Base-by-base conservation (phyloP, 2,329 filamentous ascomycete genomes). In the Fusarium armeniacum region DNA sequence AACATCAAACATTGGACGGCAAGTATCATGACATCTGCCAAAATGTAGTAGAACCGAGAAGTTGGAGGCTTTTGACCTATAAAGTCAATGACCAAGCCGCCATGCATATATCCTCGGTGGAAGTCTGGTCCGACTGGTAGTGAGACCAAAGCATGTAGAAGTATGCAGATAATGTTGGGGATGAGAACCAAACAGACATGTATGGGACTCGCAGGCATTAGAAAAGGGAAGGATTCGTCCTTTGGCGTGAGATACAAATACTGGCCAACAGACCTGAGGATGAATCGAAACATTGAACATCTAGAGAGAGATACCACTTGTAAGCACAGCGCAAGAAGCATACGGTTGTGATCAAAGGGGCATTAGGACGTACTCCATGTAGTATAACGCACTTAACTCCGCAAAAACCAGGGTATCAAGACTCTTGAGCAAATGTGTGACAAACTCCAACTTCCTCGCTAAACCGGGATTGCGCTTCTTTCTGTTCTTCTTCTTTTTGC, bases 21-120 rank as follows among this genome's bases (percentile, higher is more conserved):
- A 40, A 91, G 73, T 10, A 91, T 82, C 32, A 87, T 72, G 9
- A 86, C 26, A 75, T 92, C 90, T 44, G 88, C 77, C 3, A 86
- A 72, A 7, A 91, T 68, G 46, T 90, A 83, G 52, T 85, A 83
- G 18, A 87, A 72, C 67, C 83, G 84, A 26, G 87, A 89, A 3
- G 84, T 83, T 3, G 89, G 87, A 6, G 89, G 87, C 69, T 85
- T 86, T 76, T 92, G 89, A 16, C 90, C 90, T 70, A 92, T 83
- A 70, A 92, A 89, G 74, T 92, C 90, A 71, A 91, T 85, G 26
- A 91, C 82, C 52, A 91, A 81, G 35, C 90, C 90, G 26, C 90
- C 90, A 67, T 91, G 89, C 26, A 91, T 83, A 74, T 91, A 91
- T 26, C 89, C 89, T 54, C 88, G 82, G 62, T 87, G 84, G 38